Evolutionary conservation across 192 early-diverging fungal genomes (phyloP).

Genomic region (Phlyctochytrium bullatum): DNA sequence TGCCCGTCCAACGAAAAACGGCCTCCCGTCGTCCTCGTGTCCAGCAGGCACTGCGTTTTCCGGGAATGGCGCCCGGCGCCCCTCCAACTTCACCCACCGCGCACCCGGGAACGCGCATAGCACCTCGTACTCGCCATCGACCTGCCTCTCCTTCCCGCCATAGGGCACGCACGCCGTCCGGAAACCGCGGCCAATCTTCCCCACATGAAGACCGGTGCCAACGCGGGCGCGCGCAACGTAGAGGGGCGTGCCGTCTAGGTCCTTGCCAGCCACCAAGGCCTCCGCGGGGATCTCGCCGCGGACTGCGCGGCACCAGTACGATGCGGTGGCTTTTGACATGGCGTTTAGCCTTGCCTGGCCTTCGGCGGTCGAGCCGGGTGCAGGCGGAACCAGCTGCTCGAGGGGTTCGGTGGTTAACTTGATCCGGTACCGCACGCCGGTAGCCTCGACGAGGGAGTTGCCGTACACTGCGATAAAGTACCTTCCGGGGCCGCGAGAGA

Average conservation of each 20-base stretch:
- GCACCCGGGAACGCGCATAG: background rate
- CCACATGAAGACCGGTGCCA: background rate
- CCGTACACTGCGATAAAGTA: slow-evolving; percentile 1
- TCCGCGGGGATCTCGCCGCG: background rate
- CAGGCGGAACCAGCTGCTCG: background rate
- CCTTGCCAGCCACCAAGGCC: background rate
- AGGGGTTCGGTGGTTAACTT: background rate
- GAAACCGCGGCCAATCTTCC: background rate
- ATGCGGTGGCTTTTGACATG: background rate
- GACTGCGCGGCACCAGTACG: background rate
- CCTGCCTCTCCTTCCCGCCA: background rate
- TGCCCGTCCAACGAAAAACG: background rate
- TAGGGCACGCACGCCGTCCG: background rate
- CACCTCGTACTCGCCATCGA: slow-evolving; percentile 2
- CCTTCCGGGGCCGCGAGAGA: background rate
- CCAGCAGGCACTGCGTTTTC: background rate
- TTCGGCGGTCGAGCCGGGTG: background rate
- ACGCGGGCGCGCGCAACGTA: background rate
- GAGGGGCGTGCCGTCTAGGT: background rate
- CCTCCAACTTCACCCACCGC: background rate
- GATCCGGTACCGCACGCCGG: slow-evolving; percentile 4
- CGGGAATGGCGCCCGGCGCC: background rate
- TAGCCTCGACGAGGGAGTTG: background rate
- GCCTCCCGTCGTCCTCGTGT: background rate
- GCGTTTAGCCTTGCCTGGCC: background rate